phyloP scores from a whole-genome alignment of 495 filamentous ascomycete genomes.

The Bathelium albidoporum region DNA sequence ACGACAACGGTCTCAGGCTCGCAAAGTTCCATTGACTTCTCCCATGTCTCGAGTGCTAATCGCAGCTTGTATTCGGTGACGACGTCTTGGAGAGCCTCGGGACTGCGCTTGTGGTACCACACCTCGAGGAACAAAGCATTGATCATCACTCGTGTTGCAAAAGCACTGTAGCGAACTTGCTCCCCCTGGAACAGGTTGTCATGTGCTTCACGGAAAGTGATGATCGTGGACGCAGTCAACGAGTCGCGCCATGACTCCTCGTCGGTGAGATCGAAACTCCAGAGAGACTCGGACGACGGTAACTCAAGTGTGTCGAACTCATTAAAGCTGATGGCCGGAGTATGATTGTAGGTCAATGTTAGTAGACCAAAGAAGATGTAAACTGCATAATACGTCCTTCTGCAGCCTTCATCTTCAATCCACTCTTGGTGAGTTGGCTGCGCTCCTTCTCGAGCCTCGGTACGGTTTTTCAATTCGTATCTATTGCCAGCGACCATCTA shows the following conservation, averaged over 20 bases:
- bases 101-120: slow-evolving; percentile 96
- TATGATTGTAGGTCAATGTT: slow-evolving; percentile 95
- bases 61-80: slow-evolving; percentile 98
- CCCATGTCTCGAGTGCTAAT: slow-evolving; percentile 93
- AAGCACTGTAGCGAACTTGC: slow-evolving; percentile 85
- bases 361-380: slow-evolving; percentile 98
- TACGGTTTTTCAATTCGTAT: slow-evolving; percentile 87
- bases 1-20: slow-evolving; percentile 87
- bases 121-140: slow-evolving; percentile 97
- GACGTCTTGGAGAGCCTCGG: slow-evolving; percentile 89
- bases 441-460: slow-evolving; percentile 72
- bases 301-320: slow-evolving; percentile 90
- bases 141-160: slow-evolving; percentile 96
- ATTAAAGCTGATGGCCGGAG: slow-evolving; percentile 92
- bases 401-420: slow-evolving; percentile 94
- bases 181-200: slow-evolving; percentile 92
- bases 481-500: slow-evolving; percentile 94
- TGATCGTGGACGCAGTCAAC: slow-evolving; percentile 54
- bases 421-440: slow-evolving; percentile 77
- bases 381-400: slow-evolving; percentile 96
- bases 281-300: slow-evolving; percentile 87
- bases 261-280: slow-evolving; percentile 76
- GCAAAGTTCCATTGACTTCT: slow-evolving; percentile 86
- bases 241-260: slow-evolving; percentile 75
- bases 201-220: slow-evolving; percentile 87